These are phyloP conservation scores for Aspergillus mulundensis DNA, from an alignment of 495 filamentous ascomycete species.

Conservation along the genomic window DNA sequence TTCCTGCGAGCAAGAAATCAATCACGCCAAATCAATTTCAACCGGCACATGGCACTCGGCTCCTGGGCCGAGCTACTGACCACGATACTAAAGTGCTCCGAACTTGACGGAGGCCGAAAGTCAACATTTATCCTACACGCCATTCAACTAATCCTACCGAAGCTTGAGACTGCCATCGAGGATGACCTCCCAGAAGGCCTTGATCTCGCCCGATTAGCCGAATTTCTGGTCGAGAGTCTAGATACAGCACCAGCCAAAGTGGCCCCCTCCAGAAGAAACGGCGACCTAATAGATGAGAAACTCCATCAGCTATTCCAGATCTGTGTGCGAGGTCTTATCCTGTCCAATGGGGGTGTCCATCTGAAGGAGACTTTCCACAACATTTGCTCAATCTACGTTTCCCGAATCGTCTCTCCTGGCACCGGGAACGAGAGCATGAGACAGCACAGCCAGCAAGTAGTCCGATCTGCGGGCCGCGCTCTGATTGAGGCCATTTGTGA, in stretches of 20 bases:
- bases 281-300: slow-evolving; percentile 79
- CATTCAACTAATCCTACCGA: slow-evolving; percentile 80
- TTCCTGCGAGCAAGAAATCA: slow-evolving; percentile 68
- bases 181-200: slow-evolving; percentile 61
- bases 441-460: slow-evolving; percentile 64
- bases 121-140: slow-evolving; percentile 76
- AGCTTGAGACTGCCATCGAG: slow-evolving; percentile 68
- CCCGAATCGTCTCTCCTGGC: slow-evolving; percentile 56
- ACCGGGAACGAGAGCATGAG: slow-evolving; percentile 37
- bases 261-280: slow-evolving; percentile 46
- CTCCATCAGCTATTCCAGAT: slow-evolving; percentile 87
- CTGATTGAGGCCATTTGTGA: slow-evolving; percentile 86
- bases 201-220: slow-evolving; percentile 72
- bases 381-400: slow-evolving; percentile 80
- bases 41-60: slow-evolving; percentile 60
- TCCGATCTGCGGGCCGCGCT: slow-evolving; percentile 71
- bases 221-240: slow-evolving; percentile 69
- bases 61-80: slow-evolving; percentile 80
- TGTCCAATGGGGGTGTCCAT: slow-evolving; percentile 61
- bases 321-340: slow-evolving; percentile 67
- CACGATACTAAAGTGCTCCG: slow-evolving; percentile 72
- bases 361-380: slow-evolving; percentile 82
- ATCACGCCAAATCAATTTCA: slow-evolving; percentile 50
- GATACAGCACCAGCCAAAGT: slow-evolving; percentile 50
- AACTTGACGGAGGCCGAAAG: slow-evolving; percentile 62